Conservation (phyloP, 176 grass and related monocot genomes). For the Hordeum marinum region DNA sequence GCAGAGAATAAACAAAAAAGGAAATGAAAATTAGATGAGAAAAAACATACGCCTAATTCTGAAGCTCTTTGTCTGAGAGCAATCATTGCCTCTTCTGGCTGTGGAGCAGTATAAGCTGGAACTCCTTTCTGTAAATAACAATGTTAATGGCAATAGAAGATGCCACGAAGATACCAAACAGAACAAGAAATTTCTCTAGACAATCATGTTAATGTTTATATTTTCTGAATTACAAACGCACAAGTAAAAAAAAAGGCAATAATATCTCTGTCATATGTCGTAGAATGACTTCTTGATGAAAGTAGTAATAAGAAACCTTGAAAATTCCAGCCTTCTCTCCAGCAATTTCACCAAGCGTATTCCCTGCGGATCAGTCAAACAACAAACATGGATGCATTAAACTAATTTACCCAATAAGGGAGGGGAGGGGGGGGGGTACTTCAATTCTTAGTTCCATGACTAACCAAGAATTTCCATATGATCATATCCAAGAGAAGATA, state of each 20-base stretch:
- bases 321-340: constrained; percentile 97
- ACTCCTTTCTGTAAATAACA: constrained; percentile 60
- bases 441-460: constrained; percentile 24
- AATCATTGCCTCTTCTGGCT: constrained; percentile 84
- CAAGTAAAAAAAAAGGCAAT: neutral
- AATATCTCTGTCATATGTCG: neutral
- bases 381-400: constrained; percentile 4
- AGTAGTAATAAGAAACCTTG: constrained; percentile 52
- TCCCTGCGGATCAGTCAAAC: constrained; percentile 47
- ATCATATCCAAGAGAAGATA: constrained; percentile 92
- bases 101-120: constrained; percentile 67
- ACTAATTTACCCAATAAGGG: neutral
- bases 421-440: neutral
- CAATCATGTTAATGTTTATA: neutral
- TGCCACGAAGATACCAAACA: neutral
- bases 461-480: constrained; percentile 99
- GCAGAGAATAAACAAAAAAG: neutral
- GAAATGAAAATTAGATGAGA: neutral
- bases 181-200: neutral
- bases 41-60: constrained; percentile 75
- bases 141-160: neutral
- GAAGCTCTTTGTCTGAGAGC: constrained; percentile 66
- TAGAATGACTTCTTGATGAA: neutral
- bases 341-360: constrained; percentile 89
- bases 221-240: neutral